phyloP scores from a whole-genome alignment of 371 early-diverging fungal species.

The Nosema muscidifuracis region DNA sequence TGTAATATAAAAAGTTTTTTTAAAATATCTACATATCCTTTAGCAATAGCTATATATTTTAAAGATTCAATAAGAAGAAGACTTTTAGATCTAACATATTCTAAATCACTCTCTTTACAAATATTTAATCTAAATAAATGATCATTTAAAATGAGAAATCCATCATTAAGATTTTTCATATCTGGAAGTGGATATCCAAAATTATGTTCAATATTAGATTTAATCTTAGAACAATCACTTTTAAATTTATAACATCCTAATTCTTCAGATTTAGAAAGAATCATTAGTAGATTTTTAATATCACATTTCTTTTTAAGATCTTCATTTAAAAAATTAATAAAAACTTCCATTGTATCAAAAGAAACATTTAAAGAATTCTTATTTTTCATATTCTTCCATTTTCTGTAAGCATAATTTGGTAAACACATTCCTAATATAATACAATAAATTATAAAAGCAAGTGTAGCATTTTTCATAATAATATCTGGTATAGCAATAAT shows the following conservation, averaged over 20 bases:
- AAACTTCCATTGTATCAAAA: constrained; percentile 42
- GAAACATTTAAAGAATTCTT: constrained; percentile 29
- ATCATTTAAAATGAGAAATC: constrained; percentile 42
- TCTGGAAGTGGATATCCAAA: constrained; percentile 41
- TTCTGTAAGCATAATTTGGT: constrained; percentile 49
- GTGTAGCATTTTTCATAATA: constrained; percentile 42
- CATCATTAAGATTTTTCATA: constrained; percentile 11
- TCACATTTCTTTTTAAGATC: constrained; percentile 17
- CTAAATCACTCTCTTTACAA: constrained; percentile 6
- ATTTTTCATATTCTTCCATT: constrained; percentile 45
- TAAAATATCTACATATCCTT: constrained; percentile 8
- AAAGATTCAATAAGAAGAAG: constrained; percentile 32
- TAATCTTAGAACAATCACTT: background rate
- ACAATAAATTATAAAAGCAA: constrained; percentile 50
- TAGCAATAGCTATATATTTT: constrained; percentile 31
- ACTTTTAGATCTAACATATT: constrained; percentile 23
- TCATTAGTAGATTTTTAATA: constrained; percentile 2
- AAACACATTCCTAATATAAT: constrained; percentile 50
- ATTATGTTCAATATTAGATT: constrained; percentile 34
- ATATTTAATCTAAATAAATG: constrained; percentile 41
- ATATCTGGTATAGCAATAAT: constrained; percentile 60
- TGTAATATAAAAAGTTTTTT: constrained; percentile 45
- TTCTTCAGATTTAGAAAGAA: constrained; percentile 49
- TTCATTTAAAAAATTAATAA: constrained; percentile 42
- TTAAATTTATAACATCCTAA: constrained; percentile 28